Base-by-base conservation (phyloP, 1,284 basidiomycete species). In the Puccinia polysora region DNA sequence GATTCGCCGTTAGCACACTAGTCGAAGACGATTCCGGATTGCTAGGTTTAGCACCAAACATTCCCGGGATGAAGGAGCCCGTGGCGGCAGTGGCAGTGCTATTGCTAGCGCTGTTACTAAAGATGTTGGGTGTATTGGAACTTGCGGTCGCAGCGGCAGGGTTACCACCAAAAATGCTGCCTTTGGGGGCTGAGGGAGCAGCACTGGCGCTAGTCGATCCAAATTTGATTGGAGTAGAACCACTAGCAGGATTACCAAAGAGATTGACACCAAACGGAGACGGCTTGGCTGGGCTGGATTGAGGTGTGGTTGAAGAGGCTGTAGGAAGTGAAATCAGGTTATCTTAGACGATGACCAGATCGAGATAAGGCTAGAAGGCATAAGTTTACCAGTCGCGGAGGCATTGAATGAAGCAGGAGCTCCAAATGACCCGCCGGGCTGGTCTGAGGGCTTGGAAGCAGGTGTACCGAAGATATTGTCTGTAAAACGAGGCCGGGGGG, bases 281-380 rank as follows among this genome's bases (percentile, higher is more conserved):
- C 20, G 45, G 8, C 47, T 70, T 70, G 25, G 58, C 15, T 28
- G 68, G 68, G 45, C 68, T 70, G 30, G 56, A 47, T 28, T 60
- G 56, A 43, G 68, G 68, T 12, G 68, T 70, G 18, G 68, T 70
- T 4, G 68, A 62, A 6, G 45, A 40, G 23, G 62, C 56, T 70
- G 45, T 30, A 30, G 40, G 28, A 43, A 43, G 18, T 43, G 38
- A 14, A 23, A 32, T n/a, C n/a, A n/a, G n/a, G n/a, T n/a, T n/a
- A n/a, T n/a, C n/a, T n/a, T n/a, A n/a, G n/a, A n/a, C n/a, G n/a
- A n/a, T n/a, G n/a, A n/a, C n/a, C n/a, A n/a, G n/a, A n/a, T n/a
- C n/a, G n/a, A n/a, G n/a, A n/a, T n/a, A n/a, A n/a, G n/a, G n/a
- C n/a, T n/a, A n/a, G n/a, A n/a, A n/a, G n/a, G n/a, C n/a, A n/a